Evolutionary conservation across 192 early-diverging fungal species (phyloP).

Genomic region (Linnemannia elongata): DNA sequence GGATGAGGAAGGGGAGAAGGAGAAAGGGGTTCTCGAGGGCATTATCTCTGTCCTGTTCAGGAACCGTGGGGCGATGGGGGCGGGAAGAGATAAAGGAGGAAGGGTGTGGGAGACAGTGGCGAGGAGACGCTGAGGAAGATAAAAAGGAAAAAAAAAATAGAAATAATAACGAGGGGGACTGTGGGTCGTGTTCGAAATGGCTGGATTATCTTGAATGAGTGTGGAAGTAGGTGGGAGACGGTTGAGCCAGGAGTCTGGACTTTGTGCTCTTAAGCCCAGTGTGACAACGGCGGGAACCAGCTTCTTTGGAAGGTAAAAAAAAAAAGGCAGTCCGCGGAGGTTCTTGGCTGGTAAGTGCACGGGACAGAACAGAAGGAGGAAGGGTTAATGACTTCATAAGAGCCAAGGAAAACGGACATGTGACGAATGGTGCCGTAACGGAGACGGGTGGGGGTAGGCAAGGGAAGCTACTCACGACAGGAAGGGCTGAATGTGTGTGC

Average conservation of each 20-base stretch:
- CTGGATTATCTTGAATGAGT: not conserved
- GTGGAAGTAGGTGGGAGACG: not conserved
- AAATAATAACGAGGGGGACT: not conserved
- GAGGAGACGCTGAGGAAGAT: not conserved
- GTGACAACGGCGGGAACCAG: not conserved
- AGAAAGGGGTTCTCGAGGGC: constrained; percentile 30
- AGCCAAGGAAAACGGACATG: not conserved
- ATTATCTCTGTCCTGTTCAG: constrained; percentile 11
- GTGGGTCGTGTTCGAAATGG: not conserved
- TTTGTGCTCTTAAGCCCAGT: not conserved
- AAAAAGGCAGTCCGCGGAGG: constrained; percentile 1
- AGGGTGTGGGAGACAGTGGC: not conserved
- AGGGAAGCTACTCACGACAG: not conserved
- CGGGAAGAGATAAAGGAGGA: not conserved
- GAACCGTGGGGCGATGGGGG: not conserved
- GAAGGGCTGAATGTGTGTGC: not conserved
- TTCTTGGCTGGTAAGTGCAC: not conserved
- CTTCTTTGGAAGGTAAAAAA: not conserved
- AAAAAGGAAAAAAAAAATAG: not conserved
- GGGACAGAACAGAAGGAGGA: not conserved
- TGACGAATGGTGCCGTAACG: too few relatives aligned
- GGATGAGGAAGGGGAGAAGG: constrained; percentile 29
- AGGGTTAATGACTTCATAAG: too few relatives aligned
- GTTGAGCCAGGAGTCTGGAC: not conserved
- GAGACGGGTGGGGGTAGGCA: not conserved